Evolutionary conservation across 345 rosid species (phyloP), one percentile per base, ranked within the genome.

Genomic region (Combretum micranthum): DNA sequence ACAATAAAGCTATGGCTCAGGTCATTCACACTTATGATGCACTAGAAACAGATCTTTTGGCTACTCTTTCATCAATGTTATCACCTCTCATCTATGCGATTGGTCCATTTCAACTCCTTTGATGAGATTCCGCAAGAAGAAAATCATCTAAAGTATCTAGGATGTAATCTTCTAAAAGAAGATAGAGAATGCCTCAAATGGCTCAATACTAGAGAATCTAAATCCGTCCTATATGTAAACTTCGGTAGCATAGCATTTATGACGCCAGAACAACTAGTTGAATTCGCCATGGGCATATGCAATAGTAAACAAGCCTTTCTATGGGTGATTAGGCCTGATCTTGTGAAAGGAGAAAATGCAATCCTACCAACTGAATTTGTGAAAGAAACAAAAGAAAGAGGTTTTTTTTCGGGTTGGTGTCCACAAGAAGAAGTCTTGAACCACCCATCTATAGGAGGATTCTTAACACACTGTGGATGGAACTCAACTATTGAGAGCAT

Each of bases 221-320:
- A 69, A 49, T 81, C 84, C 1, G 84, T 84, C 2, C 67, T 83
- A 17, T 81, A 81, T 44, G 75, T 81, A 0, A 83, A 75, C 53
- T 83, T 83, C 16, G 84, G 87, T 10, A 81, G 84, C 73, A 64
- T 84, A 52, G 64, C 87, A 0, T 72, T 77, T 3, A 55, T 79
- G 73, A 72, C 61, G 0, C n/a, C 59, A 0, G 42, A 73, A 22
- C 87, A 84, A 22, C 47, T 79, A 15, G 55, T 17, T 7, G 85
- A 84, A 64, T 73, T 81, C 13, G 80, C 87, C 8, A 79, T 81
- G 84, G 90, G 85, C 18, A 64, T 84, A 22, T 84, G 81, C 0
- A 75, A 62, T 13, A 77, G n/a, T n/a, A n/a, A n/a, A n/a, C n/a
- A n/a, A n/a, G n/a, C n/a, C n/a, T n/a, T n/a, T n/a, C n/a, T n/a